Conservation (phyloP, 73 alveolate species). For the Paramecium tetraurelia region DNA sequence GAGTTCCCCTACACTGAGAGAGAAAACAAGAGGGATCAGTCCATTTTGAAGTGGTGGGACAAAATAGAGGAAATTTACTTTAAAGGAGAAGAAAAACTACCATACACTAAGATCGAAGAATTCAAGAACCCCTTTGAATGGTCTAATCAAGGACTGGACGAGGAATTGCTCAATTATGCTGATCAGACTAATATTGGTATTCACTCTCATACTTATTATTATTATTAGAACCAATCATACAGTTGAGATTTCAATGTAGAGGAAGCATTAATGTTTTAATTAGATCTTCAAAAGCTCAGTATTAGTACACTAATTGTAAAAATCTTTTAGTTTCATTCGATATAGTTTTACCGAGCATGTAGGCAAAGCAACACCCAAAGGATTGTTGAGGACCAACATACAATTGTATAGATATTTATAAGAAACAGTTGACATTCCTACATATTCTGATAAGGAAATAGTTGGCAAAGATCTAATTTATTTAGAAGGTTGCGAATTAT, state of each 20-base stretch:
- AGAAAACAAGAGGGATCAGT: background rate
- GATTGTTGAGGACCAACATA: background rate
- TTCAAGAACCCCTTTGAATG: background rate
- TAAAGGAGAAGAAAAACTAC: background rate
- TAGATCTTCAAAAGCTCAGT: background rate
- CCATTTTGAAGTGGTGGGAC: background rate
- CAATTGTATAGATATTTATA: background rate
- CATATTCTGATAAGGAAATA: background rate
- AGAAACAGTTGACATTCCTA: background rate
- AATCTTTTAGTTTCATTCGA: constrained; percentile 30
- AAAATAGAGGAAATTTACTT: background rate
- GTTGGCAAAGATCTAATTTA: constrained; percentile 28
- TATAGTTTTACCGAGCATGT: background rate
- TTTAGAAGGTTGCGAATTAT: background rate
- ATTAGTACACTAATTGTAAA: constrained; percentile 20
- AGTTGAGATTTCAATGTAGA: background rate
- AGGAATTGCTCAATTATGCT: background rate
- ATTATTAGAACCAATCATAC: background rate
- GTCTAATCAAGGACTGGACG: background rate
- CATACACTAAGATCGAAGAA: background rate
- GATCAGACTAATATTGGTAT: background rate
- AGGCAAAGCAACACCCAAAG: background rate
- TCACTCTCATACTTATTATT: background rate
- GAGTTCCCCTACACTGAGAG: background rate
- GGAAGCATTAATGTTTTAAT: background rate